Evolutionary conservation across 192 early-diverging fungal species (phyloP).

Genomic region (Glomus cerebriforme): DNA sequence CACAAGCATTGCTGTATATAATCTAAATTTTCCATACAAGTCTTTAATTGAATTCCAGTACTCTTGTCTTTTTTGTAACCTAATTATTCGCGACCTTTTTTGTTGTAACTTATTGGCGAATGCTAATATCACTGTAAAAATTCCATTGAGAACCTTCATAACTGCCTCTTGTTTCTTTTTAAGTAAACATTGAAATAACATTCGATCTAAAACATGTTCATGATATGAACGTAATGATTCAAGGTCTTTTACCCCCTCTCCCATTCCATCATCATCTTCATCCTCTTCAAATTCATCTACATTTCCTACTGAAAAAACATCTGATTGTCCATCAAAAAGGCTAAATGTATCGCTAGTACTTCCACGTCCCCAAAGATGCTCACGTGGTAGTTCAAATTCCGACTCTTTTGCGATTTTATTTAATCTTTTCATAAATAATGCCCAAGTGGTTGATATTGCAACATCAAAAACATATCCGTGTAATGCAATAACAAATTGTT

Average conservation of each 20-base stretch:
- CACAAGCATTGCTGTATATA: constrained; percentile 40
- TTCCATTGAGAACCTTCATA: constrained; percentile 41
- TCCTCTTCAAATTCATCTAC: constrained; percentile 13
- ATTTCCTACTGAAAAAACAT: not conserved
- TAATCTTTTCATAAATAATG: constrained; percentile 44
- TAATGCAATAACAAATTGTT: constrained; percentile 52
- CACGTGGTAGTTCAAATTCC: constrained; percentile 20
- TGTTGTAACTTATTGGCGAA: constrained; percentile 15
- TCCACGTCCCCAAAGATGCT: not conserved
- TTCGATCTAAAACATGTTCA: constrained; percentile 48
- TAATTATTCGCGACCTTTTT: not conserved
- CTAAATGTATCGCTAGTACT: not conserved
- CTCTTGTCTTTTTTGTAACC: not conserved
- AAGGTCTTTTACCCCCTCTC: constrained; percentile 38
- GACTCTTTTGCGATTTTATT: constrained; percentile 30
- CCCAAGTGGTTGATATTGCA: constrained; percentile 49
- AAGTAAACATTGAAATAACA: constrained; percentile 49
- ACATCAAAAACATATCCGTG: constrained; percentile 47
- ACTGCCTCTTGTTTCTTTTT: constrained; percentile 48
- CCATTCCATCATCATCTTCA: constrained; percentile 10
- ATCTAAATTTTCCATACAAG: constrained; percentile 42
- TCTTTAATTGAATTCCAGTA: constrained; percentile 18
- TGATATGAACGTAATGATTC: constrained; percentile 46
- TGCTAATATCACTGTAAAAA: constrained; percentile 39
- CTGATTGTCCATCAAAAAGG: not conserved